Conservation (phyloP, 2,329 filamentous ascomycete genomes). For the Chalaropsis ovoidea region DNA sequence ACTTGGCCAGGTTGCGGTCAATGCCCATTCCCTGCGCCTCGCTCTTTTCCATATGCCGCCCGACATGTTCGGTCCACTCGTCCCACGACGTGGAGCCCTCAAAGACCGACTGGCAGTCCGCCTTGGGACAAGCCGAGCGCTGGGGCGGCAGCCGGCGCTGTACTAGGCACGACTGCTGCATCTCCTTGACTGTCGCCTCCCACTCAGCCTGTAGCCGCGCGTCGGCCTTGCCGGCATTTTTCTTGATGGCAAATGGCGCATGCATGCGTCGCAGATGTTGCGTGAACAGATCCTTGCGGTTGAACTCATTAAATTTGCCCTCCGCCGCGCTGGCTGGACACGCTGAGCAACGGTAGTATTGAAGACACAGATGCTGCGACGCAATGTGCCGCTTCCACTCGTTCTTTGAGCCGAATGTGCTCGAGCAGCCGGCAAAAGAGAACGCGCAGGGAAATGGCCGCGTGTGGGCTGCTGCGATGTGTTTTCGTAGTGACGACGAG, state of each 20-base stretch:
- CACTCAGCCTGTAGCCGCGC: constrained; percentile 51
- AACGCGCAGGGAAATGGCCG: constrained; percentile 78
- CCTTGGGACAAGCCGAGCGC: constrained; percentile 58
- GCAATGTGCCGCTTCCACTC: constrained; percentile 95
- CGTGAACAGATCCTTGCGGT: constrained; percentile 90
- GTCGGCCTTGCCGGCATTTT: constrained; percentile 47
- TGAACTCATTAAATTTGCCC: constrained; percentile 62
- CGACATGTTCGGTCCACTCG: constrained; percentile 84
- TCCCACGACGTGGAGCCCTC: constrained; percentile 70
- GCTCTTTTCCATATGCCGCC: constrained; percentile 73
- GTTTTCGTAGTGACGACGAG: constrained; percentile 54
- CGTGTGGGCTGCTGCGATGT: constrained; percentile 58
- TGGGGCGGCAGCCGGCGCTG: constrained; percentile 59
- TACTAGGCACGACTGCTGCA: constrained; percentile 65
- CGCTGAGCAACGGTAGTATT: constrained; percentile 54
- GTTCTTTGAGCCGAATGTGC: constrained; percentile 84
- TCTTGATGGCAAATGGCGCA: constrained; percentile 55
- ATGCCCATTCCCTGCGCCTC: constrained; percentile 49
- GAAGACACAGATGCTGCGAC: constrained; percentile 72
- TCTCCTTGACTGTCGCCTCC: constrained; percentile 56
- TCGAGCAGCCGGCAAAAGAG: constrained; percentile 68
- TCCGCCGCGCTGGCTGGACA: constrained; percentile 46
- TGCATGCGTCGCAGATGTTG: constrained; percentile 95
- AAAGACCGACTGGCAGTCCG: constrained; percentile 62
- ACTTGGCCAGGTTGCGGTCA: constrained; percentile 48